Base-by-base conservation (phyloP, 371 early-diverging fungal species). In the Blastocladiella emersonii region DNA sequence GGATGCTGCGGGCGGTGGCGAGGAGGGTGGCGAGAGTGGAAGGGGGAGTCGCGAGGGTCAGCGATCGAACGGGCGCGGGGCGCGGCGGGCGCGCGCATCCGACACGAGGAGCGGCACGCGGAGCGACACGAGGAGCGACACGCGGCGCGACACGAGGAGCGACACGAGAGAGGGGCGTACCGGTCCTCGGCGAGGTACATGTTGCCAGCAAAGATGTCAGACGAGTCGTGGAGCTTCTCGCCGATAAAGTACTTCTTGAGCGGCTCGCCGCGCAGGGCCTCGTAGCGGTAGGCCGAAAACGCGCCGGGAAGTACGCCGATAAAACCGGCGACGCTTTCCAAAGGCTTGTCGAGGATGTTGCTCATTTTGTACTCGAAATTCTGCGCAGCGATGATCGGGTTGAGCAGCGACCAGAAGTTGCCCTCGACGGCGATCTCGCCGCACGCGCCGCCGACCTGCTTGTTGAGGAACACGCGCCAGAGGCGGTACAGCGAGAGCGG, bases 381-480 rank as follows among this genome's bases (percentile, higher is more conserved):
- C 67, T 90, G 89, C 3, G 83, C 84, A 3, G 94, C 97, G 0
- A 94, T 90, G 60, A 96, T 70, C 8, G 94, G 93, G 68, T 93
- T 92, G 56, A 88, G 51, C 17, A 92, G 63, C n/a, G 67, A 70
- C 66, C 83, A 85, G 53, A 74, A 86, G 36, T 75, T 75, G 63
- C 88, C 89, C 21, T 76, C 68, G 69, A 80, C 77, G 23, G 79
- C 83, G 57, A 85, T 83, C 68, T 86, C 87, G 55, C 85, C 85
- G 67, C 85, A 91, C 6, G 90, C 90, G 19, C 92, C 92, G 37
- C 82, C 90, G 17, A 90, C 79, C 51, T 80, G 70, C 7, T 74
- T 68, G 59, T 78, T 43, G 25, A 71, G 36, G 69, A 87, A 87
- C 44, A 81, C 76, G 65, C 81, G 84, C 85, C 85, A 87, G 27